Base-by-base conservation (phyloP, 164 flowering plant species). In the Hamamelis virginiana region DNA sequence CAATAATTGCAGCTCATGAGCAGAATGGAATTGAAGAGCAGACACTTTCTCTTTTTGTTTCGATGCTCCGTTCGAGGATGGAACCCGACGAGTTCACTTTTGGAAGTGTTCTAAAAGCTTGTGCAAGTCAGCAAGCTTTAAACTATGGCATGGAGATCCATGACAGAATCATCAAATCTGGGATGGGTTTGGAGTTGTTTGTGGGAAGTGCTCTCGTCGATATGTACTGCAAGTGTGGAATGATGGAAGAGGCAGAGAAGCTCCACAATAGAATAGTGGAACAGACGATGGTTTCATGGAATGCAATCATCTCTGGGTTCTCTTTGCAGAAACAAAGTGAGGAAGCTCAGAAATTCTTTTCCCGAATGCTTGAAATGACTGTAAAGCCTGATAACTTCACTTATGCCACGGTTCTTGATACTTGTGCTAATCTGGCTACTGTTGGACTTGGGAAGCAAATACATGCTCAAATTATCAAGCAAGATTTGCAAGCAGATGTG, bases 31-130 rank as follows among this genome's bases (percentile, higher is more conserved):
- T 72, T 25, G 82, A 72, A 64, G 80, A 78, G 50, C 75, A 80
- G 69, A 85, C 96, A 0, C 72, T 90, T 9, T 66, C 46, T 12
- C 69, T 78, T 38, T 85, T 86, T 66, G 77, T 73, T 68, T 61
- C 63, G 52, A 89, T 92, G 97, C 84, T 89, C 11, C 70, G 66
- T n/a, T 81, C 78, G 4, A 50, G 84, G 23, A 72, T 90, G 77
- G 86, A 85, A 59, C 94, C 97, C 15, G 96, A 92, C 66, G 96
- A 90, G 47, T 92, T 90, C 77, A 90, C 92, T 13, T 90, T 80
- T 74, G 94, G 96, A 14, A 90, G 92, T 74, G 87, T 87, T 58
- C 58, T 92, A 45, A 92, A 92, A 83, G 92, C 90, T 64, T 90
- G 92, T 75, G 81, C 90, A 0, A 79, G 84, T 63, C 58, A 46